Conservation (phyloP, 2,329 filamentous ascomycete genomes). For the Trichophyton schoenleinii region DNA sequence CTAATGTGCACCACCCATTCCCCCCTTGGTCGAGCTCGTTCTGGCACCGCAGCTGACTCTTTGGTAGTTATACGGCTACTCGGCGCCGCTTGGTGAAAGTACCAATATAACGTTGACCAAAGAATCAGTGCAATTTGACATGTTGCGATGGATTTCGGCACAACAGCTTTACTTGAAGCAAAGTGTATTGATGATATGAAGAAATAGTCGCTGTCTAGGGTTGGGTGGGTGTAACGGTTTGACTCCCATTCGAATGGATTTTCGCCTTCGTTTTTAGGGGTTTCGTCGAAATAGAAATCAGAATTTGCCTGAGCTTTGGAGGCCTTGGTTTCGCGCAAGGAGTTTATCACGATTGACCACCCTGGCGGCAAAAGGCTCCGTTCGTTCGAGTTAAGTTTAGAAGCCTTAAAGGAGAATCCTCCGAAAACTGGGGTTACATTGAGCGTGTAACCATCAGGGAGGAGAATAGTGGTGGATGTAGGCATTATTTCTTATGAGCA, state of each 20-base stretch:
- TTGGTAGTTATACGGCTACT: constrained; percentile 50
- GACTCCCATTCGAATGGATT: constrained; percentile 26
- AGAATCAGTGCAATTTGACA: constrained; percentile 93
- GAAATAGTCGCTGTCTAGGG: constrained; percentile 63
- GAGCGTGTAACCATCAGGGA: constrained; percentile 80
- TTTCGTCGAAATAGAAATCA: not conserved
- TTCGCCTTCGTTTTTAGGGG: not conserved
- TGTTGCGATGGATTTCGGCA: constrained; percentile 65
- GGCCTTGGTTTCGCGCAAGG: not conserved
- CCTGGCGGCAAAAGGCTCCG: constrained; percentile 63
- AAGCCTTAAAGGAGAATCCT: constrained; percentile 79
- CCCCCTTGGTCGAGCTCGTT: constrained; percentile 59
- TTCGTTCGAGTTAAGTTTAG: constrained; percentile 56
- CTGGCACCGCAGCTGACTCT: constrained; percentile 52
- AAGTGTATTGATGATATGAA: constrained; percentile 89
- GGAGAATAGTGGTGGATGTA: constrained; percentile 32
- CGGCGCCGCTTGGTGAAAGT: constrained; percentile 80
- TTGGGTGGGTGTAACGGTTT: constrained; percentile 61
- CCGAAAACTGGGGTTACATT: constrained; percentile 77
- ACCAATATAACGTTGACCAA: constrained; percentile 91
- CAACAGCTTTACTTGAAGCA: constrained; percentile 67
- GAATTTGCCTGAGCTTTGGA: constrained; percentile 2
- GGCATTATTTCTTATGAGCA: not conserved
- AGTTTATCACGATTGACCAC: constrained; percentile 76
- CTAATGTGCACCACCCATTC: constrained; percentile 81